phyloP scores from a whole-genome alignment of 2,329 filamentous ascomycete genomes.

The Lachnellula subtilissima region DNA sequence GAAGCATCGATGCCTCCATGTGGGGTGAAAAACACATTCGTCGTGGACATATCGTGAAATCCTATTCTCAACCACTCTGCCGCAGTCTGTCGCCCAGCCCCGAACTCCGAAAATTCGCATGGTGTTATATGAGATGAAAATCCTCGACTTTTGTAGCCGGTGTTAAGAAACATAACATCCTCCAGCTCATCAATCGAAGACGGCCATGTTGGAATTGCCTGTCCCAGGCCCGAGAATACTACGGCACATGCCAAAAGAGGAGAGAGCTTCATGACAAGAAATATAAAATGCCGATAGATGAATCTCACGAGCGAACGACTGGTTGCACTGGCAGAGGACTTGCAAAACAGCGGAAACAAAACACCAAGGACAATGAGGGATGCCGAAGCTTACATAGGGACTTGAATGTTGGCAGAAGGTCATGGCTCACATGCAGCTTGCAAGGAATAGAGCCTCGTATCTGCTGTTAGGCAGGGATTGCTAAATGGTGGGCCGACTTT shows the following conservation, averaged over 20 bases:
- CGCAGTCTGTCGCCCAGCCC: conserved; percentile 51
- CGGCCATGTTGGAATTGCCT: conserved; percentile 56
- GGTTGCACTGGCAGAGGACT: conserved; percentile 18
- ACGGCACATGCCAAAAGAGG: conserved; percentile 13
- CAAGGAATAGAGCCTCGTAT: neutral
- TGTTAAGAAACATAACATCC: conserved; percentile 57
- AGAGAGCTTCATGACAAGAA: conserved; percentile 23
- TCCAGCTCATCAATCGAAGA: conserved; percentile 56
- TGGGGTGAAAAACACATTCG: conserved; percentile 40
- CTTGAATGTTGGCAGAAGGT: conserved; percentile 2
- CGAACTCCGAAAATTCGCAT: conserved; percentile 49
- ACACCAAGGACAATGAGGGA: neutral
- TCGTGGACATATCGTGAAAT: conserved; percentile 59
- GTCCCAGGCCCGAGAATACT: conserved; percentile 12
- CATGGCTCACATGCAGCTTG: neutral
- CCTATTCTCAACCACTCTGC: conserved; percentile 58
- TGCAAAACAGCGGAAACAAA: neutral
- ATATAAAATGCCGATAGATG: conserved; percentile 8
- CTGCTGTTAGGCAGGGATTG: neutral
- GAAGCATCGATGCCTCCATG: conserved; percentile 55
- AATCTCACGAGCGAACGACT: conserved; percentile 17
- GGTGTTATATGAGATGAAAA: conserved; percentile 55
- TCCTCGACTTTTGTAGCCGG: conserved; percentile 48
- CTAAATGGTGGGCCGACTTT: neutral
- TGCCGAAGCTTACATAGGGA: conserved; percentile 6